Evolutionary conservation across 345 rosid species (phyloP).

Genomic region (Euphorbia tirucalli): DNA sequence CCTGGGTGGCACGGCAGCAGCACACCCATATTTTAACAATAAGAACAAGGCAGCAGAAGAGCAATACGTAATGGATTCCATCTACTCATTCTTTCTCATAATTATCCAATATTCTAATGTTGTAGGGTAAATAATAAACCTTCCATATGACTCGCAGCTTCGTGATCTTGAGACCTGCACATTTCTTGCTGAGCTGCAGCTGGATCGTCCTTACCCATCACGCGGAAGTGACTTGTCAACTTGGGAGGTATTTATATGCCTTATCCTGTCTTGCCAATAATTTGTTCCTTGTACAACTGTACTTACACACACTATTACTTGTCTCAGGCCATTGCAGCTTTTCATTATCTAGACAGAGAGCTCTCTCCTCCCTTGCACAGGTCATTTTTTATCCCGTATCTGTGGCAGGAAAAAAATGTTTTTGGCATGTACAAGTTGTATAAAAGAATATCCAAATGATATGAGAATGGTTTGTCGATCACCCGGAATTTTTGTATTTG

Average conservation of each 20-base stretch:
- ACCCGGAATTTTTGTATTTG: not conserved
- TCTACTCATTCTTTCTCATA: not conserved
- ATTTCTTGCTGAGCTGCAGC: constrained; percentile 87
- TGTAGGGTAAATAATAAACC: not conserved
- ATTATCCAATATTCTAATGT: not conserved
- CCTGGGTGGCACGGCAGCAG: constrained; percentile 87
- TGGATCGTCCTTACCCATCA: constrained; percentile 61
- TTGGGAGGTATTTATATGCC: constrained; percentile 72
- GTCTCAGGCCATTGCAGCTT: constrained; percentile 71
- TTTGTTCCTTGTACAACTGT: not conserved
- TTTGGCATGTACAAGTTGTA: constrained; percentile 81
- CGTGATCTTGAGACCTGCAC: constrained; percentile 64
- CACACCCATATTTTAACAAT: constrained; percentile 82
- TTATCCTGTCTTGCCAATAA: not conserved
- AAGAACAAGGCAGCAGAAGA: constrained; percentile 80
- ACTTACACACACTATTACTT: not conserved
- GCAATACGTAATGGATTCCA: constrained; percentile 61
- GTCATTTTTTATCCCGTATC: constrained; percentile 84
- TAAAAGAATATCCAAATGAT: constrained; percentile 38
- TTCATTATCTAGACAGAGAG: constrained; percentile 88
- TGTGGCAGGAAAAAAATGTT: constrained; percentile 81
- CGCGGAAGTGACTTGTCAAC: constrained; percentile 81
- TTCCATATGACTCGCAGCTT: constrained; percentile 43
- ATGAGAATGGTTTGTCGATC: not conserved
- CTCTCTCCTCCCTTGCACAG: constrained; percentile 77